Percentiles rank a stretch among this genome's conserved stretches.
Conservation (phyloP, 1,139 yeast genomes). For the Blastobotrys ciferrii region DNA sequence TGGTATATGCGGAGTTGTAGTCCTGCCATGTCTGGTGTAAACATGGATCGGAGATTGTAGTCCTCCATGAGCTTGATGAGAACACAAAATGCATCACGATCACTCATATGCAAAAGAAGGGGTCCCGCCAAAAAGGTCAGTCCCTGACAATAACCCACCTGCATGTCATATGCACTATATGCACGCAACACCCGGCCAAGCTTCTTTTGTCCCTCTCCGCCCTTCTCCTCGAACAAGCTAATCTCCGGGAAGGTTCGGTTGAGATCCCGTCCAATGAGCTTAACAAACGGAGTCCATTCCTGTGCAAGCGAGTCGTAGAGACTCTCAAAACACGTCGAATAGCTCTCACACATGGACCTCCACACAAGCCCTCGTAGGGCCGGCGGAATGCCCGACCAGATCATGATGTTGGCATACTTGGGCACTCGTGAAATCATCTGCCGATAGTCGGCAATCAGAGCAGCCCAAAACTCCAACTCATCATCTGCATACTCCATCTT, state of each 20-base stretch:
- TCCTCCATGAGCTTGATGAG: constrained; percentile 62
- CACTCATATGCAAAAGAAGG: constrained; percentile 51
- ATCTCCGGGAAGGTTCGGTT: constrained; percentile 62
- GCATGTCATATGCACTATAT: constrained; percentile 64
- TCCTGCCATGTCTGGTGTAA: constrained; percentile 57
- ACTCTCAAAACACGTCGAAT: constrained; percentile 36
- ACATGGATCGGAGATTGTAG: constrained; percentile 59
- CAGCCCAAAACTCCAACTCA: constrained; percentile 39
- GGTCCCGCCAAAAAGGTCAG: constrained; percentile 66
- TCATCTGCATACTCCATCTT: constrained; percentile 23
- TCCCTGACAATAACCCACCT: constrained; percentile 73
- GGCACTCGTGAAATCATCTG: constrained; percentile 36
- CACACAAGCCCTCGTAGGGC: constrained; percentile 40
- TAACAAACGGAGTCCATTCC: constrained; percentile 46
- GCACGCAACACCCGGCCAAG: constrained; percentile 63
- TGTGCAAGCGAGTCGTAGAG: constrained; percentile 43
- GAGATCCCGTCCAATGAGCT: constrained; percentile 62
- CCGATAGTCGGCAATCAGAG: constrained; percentile 37
- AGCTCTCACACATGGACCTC: constrained; percentile 38
- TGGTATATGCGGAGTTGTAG: constrained; percentile 54
- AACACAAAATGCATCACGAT: constrained; percentile 51
- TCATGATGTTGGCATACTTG: constrained; percentile 32
- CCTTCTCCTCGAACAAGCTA: constrained; percentile 47
- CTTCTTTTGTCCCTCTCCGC: constrained; percentile 45
- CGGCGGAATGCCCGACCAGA: constrained; percentile 41